These are phyloP conservation scores for Picea engelmannii DNA, from an alignment of 83 land plant species.

Conservation along the genomic window DNA sequence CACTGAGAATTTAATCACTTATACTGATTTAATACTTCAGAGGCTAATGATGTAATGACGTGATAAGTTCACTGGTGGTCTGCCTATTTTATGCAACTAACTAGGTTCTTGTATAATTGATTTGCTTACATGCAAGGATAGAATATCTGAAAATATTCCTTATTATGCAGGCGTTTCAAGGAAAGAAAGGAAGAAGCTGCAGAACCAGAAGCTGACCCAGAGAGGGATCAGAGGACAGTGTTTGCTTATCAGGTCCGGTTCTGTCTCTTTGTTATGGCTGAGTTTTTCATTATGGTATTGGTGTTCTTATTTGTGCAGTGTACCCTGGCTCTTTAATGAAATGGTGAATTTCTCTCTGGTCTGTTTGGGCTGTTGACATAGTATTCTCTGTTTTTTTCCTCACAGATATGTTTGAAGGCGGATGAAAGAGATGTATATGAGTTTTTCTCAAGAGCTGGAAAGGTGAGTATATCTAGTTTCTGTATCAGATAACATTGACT, in stretches of 20 bases:
- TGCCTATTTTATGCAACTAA: background rate
- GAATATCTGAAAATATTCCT: background rate
- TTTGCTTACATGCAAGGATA: background rate
- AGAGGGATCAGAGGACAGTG: conserved; percentile 95
- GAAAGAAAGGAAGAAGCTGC: conserved; percentile 80
- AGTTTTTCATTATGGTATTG: background rate
- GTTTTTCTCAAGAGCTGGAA: conserved; percentile 96
- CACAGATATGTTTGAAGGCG: conserved; percentile 93
- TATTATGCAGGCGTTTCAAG: conserved; percentile 58
- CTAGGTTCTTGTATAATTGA: background rate
- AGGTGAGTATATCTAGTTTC: conserved; percentile 51
- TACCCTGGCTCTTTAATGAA: background rate
- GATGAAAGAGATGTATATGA: conserved; percentile 96
- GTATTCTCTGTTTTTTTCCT: conserved; percentile 12
- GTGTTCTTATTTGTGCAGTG: background rate
- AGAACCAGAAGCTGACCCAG: conserved; percentile 99
- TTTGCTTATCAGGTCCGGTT: conserved; percentile 91
- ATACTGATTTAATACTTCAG: conserved; percentile 15
- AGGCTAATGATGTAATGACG: background rate
- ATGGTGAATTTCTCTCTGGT: background rate
- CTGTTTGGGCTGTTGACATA: background rate
- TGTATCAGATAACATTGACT: background rate
- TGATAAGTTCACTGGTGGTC: conserved; percentile 15
- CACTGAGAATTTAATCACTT: background rate
- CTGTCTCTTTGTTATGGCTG: background rate